Conservation (phyloP, 2,329 filamentous ascomycete species). For the Lasiodiplodia sp. region DNA sequence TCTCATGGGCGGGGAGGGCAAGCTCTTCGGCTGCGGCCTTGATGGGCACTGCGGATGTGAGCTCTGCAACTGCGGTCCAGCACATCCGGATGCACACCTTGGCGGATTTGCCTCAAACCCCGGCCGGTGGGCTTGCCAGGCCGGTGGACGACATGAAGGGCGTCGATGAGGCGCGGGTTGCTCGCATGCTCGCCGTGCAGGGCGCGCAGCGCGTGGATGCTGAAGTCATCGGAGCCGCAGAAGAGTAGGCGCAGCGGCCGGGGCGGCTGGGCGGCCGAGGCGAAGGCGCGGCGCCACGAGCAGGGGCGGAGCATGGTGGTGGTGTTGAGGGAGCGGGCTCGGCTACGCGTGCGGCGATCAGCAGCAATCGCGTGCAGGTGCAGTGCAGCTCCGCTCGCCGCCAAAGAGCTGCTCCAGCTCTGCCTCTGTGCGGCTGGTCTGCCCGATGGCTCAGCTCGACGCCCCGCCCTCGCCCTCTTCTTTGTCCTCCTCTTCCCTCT, state of each 20-base stretch:
- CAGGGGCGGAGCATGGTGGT: conserved; percentile 1
- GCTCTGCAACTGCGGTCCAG: conserved; percentile 22
- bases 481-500: background rate
- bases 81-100: conserved; percentile 60
- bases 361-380: background rate
- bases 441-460: conserved; percentile 4
- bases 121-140: conserved; percentile 81
- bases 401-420: background rate
- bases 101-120: conserved; percentile 70
- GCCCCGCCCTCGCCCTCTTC: background rate
- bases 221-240: conserved; percentile 93
- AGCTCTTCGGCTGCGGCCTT: conserved; percentile 67
- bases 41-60: conserved; percentile 69
- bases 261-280: background rate
- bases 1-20: conserved; percentile 72
- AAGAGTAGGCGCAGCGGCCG: conserved; percentile 83
- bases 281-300: conserved; percentile 30
- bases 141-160: conserved; percentile 85
- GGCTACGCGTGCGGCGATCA: conserved; percentile 14
- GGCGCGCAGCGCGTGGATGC: conserved; percentile 76
- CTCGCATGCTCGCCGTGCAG: conserved; percentile 66
- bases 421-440: conserved; percentile 1
- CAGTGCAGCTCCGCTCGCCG: background rate
- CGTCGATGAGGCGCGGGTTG: conserved; percentile 54
- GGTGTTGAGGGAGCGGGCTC: conserved; percentile 9